Base-by-base conservation (phyloP, 2,329 filamentous ascomycete species). In the Claviceps sp. region DNA sequence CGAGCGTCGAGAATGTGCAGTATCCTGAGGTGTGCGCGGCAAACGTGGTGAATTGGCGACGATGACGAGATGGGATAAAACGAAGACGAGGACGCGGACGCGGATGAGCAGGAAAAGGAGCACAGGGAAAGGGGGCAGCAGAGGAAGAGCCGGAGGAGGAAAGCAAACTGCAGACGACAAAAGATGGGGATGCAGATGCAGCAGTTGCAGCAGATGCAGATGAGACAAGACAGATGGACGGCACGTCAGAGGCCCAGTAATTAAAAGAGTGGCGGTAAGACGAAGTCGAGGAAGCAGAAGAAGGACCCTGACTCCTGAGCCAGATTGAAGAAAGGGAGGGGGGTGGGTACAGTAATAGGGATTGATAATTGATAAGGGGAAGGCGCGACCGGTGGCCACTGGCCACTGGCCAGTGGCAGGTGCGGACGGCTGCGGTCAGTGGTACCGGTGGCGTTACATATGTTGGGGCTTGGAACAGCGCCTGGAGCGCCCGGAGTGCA, bases 271-370 rank as follows among this genome's bases (percentile, higher is more conserved):
- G 50, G 50, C 50, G 37, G 22, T 26, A 45, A 45, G 16, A 30
- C 43, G 26, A 50, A 34, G 24, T 20, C 34, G 22, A 14, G 30
- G 22, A 49, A 41, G 47, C 18, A 34, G 40, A 43, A 37, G 26
- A 45, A 48, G 41, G 44, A 51, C 43, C 44, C 50, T 51, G 41
- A 43, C 18, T 22, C 41, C 20, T 41, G 40, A 42, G 41, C n/a
- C 40, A 43, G 18, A 43, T 11, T 13, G 18, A 11, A 6, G 41
- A 34, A 43, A 20, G 9, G 4, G 45, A 30, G 20, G 22, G 30
- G 24, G 16, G 18, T 20, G n/a, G 18, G 5, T 11, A 9, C n/a
- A 11, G 42, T 20, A 16, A 18, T 7, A 24, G 16, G 42, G 22
- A 24, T 7, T 7, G 42, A 7, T 16, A 44, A 20, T 44, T 26